Evolutionary conservation across 768 basidiomycete species (phyloP).

Genomic region (Xerocomus potaroensis): DNA sequence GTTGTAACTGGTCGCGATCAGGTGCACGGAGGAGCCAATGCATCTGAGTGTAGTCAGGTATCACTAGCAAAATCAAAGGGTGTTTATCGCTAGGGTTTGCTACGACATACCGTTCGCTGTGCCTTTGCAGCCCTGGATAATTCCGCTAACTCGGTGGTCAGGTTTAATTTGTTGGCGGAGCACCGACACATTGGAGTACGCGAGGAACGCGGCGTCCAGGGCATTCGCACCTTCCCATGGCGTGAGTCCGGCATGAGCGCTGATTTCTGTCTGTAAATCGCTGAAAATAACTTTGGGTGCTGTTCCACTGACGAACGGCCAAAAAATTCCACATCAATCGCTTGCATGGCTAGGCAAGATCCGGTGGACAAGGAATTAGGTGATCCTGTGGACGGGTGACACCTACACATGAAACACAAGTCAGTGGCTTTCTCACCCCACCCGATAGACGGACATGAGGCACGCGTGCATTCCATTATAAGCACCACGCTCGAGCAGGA

Average conservation of each 20-base stretch:
- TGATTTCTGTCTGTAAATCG: constrained; percentile 26
- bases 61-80: constrained; percentile 44
- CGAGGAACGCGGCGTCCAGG: constrained; percentile 82
- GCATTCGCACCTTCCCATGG: constrained; percentile 89
- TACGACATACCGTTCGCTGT: constrained; percentile 56
- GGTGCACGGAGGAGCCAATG: constrained; percentile 69
- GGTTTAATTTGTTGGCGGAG: constrained; percentile 88
- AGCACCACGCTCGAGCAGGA: constrained; percentile 67
- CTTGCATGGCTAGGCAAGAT: constrained; percentile 59
- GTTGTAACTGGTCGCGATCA: constrained; percentile 49
- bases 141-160: constrained; percentile 72
- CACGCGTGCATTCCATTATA: constrained; percentile 81
- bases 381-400: constrained; percentile 63
- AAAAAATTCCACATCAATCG: constrained; percentile 64
- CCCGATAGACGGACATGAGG: constrained; percentile 49
- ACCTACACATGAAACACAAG: constrained; percentile 47
- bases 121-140: constrained; percentile 67
- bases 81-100: neutral
- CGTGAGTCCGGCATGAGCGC: constrained; percentile 74
- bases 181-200: constrained; percentile 73
- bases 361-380: constrained; percentile 47
- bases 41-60: constrained; percentile 80
- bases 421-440: constrained; percentile 14
- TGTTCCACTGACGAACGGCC: constrained; percentile 57
- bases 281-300: neutral